Percentiles rank a stretch among this genome's conserved stretches.
phyloP scores from a whole-genome alignment of 1,284 basidiomycete genomes.

The Heliocybe sulcata region DNA sequence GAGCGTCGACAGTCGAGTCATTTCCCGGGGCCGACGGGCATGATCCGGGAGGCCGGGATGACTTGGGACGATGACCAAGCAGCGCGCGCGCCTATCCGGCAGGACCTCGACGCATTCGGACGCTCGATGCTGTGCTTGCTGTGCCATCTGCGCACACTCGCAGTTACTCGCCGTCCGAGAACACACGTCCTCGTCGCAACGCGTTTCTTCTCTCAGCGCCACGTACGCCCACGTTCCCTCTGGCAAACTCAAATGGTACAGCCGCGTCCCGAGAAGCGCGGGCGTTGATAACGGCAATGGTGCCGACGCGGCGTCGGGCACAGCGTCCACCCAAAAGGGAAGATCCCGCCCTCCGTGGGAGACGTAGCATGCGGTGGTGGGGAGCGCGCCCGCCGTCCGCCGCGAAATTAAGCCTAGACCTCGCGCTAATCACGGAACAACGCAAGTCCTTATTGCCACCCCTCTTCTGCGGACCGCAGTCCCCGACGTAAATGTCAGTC shows the following conservation, averaged over 20 bases:
- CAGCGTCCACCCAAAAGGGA: neutral
- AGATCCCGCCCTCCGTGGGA: conserved; percentile 1
- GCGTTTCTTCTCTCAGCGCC: too few relatives aligned
- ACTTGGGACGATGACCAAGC: neutral
- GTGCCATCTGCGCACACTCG: neutral
- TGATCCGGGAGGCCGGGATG: neutral
- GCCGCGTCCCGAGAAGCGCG: neutral
- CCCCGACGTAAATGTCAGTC: neutral
- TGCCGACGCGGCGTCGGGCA: neutral
- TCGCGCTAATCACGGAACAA: neutral
- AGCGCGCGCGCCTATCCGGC: neutral
- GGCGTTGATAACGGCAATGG: neutral
- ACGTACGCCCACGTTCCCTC: too few relatives aligned
- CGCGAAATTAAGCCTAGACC: neutral
- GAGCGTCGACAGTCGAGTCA: neutral
- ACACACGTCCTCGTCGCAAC: too few relatives aligned
- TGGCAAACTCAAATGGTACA: too few relatives aligned
- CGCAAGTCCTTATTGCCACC: neutral
- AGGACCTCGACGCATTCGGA: neutral
- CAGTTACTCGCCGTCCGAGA: too few relatives aligned
- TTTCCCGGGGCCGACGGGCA: neutral
- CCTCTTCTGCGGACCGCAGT: neutral
- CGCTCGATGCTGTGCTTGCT: conserved; percentile 1
- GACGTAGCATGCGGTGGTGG: conserved; percentile 1
- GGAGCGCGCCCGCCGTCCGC: neutral